Evolutionary conservation across 139 green algal species (phyloP), one percentile per base, ranked within the genome.

Genomic region (Chlamydomonas sphaeroides): DNA sequence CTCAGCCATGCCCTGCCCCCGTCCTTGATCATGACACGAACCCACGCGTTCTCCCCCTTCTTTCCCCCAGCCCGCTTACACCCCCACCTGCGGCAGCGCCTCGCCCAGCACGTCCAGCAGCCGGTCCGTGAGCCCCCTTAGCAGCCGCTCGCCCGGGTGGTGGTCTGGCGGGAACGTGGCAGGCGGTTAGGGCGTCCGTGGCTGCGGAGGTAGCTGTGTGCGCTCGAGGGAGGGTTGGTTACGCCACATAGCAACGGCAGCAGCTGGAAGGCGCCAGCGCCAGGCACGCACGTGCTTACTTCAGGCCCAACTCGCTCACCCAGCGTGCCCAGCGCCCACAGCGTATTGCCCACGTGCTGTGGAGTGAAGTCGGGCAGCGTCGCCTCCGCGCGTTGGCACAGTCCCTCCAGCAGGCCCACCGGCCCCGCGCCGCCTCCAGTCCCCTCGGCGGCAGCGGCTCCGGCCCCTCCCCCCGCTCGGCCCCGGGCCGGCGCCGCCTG

Each of bases 261-360:
- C 45, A 53, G 45, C 11, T 10, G 45, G 45, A 53, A 53, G 14
- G 10, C 45, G 56, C 11, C 56, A 17, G 56, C 26, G 56, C 11
- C 45, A 53, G 45, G 14, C 45, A 10, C 14, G 11, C 11, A 53
- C 11, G 11, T 21, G 11, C 45, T 14, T 53, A 53, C 45, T 14
- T 53, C 14, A 21, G 11, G 10, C 45, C 45, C 45, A 18, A 42
- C 51, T 3, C 49, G 3, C 75, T 62, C 73, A 82, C 83, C 91
- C 67, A 95, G 75, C 83, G 90, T 93, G 65, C 68, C 84, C 33
- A 93, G 83, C 6, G 81, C 91, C 92, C 92, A 95, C 38, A 93
- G 38, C 38, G 89, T 89, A 63, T 88, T 93, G 78, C 74, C 69
- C 79, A 94, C 62, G 77, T 93, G 92, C 75, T 94, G 92, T 35